phyloP scores from a whole-genome alignment of 139 green algal genomes.

The Auxenochlorella pyrenoidosa region DNA sequence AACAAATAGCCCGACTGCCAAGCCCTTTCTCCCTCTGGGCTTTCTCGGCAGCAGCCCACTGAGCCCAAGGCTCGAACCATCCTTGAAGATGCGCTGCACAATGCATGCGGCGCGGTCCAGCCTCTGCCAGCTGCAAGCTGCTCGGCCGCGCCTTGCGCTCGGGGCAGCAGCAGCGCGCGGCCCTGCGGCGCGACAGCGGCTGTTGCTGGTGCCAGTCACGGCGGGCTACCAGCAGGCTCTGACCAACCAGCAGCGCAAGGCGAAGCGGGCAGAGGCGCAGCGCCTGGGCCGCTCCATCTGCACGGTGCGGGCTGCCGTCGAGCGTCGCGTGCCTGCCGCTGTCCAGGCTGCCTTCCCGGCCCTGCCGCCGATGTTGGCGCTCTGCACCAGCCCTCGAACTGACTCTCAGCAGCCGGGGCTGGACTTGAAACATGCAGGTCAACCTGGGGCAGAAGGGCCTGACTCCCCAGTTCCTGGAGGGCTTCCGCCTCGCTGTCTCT shows the following conservation, averaged over 20 bases:
- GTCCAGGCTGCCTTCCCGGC: too few species aligned
- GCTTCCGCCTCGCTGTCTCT: constrained; percentile 1
- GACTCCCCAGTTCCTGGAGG: constrained; percentile 31
- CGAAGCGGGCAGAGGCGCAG: constrained; percentile 25
- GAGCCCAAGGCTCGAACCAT: too few species aligned
- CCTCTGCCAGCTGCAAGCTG: too few species aligned
- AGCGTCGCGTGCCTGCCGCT: neutral
- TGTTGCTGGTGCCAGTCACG: neutral
- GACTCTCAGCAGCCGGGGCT: too few species aligned
- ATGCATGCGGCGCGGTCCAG: too few species aligned
- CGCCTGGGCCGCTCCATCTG: neutral
- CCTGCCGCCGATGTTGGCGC: too few species aligned
- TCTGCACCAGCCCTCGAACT: too few species aligned
- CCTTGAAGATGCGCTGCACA: too few species aligned
- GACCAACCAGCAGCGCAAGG: constrained; percentile 31
- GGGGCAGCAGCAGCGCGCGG: neutral
- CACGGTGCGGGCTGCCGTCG: neutral
- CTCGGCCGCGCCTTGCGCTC: neutral
- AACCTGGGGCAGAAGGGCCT: constrained; percentile 41
- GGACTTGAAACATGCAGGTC: neutral
- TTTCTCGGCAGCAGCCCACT: too few species aligned
- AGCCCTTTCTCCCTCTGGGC: too few species aligned
- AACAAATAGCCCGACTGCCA: too few species aligned
- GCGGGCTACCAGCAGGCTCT: constrained; percentile 20
- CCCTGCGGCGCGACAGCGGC: neutral